These are phyloP conservation scores for Peronosclerospora sorghi DNA, from an alignment of 352 stramenopile genomes.

Conservation along the genomic window DNA sequence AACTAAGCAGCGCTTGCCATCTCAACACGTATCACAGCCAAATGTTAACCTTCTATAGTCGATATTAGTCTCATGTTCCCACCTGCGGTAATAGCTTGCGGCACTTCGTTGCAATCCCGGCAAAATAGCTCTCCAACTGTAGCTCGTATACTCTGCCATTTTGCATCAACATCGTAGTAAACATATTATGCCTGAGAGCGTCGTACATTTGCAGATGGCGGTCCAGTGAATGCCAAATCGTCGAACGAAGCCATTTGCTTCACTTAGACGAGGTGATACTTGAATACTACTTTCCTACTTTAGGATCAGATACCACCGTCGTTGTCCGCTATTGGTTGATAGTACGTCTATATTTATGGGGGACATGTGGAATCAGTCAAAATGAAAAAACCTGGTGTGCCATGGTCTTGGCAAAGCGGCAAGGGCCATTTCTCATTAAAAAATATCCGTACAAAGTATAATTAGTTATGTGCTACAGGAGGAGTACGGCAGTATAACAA, in stretches of 20 bases:
- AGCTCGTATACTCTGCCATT: not conserved
- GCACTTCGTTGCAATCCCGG: conserved; percentile 50
- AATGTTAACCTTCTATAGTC: conserved; percentile 48
- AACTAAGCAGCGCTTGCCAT: too few relatives aligned
- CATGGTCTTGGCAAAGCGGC: conserved; percentile 53
- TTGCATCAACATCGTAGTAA: not conserved
- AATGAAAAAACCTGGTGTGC: conserved; percentile 45
- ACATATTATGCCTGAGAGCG: not conserved
- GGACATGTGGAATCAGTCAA: conserved; percentile 42
- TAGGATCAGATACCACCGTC: too few relatives aligned
- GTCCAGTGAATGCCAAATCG: conserved; percentile 48
- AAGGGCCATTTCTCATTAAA: not conserved
- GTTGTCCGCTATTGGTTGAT: too few relatives aligned
- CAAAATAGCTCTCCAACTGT: conserved; percentile 31
- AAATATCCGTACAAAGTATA: not conserved
- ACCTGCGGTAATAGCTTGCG: conserved; percentile 41
- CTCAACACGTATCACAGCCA: too few relatives aligned
- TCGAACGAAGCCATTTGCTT: conserved; percentile 74
- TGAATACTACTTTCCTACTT: too few relatives aligned
- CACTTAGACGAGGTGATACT: too few relatives aligned
- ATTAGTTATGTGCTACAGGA: conserved; percentile 15
- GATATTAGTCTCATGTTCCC: conserved; percentile 17
- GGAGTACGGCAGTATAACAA: conserved; percentile 47
- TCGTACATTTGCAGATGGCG: conserved; percentile 15
- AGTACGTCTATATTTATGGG: too few relatives aligned